Percentiles rank a stretch among this genome's conserved stretches.
Conservation (phyloP, 352 stramenopile species). For the Phytophthora pinifolia region DNA sequence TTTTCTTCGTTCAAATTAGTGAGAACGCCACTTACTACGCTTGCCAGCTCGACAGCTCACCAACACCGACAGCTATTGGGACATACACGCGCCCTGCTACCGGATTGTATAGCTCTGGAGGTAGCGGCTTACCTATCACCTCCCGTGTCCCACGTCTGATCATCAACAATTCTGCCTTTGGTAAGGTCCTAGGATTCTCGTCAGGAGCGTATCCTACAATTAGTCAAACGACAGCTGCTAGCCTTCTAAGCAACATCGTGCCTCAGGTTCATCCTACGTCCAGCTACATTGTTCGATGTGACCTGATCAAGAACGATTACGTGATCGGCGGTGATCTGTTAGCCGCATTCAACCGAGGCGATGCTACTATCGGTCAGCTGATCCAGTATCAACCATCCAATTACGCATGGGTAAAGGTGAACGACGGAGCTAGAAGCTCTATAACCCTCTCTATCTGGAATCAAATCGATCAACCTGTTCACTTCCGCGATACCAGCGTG, state of each 20-base stretch:
- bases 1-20: not conserved
- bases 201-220: no score
- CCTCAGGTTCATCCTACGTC: no score
- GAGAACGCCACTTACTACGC: not conserved
- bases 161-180: not conserved
- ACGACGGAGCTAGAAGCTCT: no score
- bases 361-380: conserved; percentile 1
- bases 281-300: conserved; percentile 6
- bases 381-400: conserved; percentile 2
- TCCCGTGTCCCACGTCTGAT: not conserved
- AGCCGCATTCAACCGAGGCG: not conserved
- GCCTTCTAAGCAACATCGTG: no score
- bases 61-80: not conserved
- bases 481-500: no score
- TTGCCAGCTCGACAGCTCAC: not conserved
- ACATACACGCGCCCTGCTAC: not conserved
- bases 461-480: no score
- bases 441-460: no score
- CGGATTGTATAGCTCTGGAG: not conserved
- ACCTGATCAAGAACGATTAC: conserved; percentile 10
- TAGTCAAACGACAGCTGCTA: no score
- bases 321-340: not conserved
- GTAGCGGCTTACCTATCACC: not conserved
- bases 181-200: not conserved
- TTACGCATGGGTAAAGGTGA: not conserved